A percentile compares a stretch with the other conserved stretches of the same genome.
Conservation (phyloP, 176 grass and related monocot genomes). For the Metroxylon sagu region DNA sequence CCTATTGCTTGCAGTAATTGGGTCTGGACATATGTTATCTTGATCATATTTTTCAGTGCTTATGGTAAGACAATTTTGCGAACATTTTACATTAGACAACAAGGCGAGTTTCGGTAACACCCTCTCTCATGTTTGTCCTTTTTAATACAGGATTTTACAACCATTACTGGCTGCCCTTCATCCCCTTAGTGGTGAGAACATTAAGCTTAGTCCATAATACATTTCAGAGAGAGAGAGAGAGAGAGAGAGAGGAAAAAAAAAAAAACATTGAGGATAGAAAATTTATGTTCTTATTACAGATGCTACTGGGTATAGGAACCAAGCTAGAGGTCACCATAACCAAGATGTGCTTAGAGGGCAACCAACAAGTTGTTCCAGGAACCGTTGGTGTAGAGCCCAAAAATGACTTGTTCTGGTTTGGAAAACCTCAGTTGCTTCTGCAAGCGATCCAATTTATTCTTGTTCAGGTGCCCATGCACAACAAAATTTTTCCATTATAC, state of each 20-base stretch:
- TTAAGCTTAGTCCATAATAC: no score
- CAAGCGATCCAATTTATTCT: constrained; percentile 12
- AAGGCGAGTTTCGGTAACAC: no score
- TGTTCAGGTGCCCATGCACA: not conserved
- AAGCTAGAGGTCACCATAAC: constrained; percentile 13
- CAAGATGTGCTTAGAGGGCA: constrained; percentile 7
- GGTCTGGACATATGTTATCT: constrained; percentile 4
- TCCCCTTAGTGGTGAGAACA: constrained; percentile 2
- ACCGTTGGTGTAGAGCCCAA: not conserved
- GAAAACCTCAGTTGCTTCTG: constrained; percentile 3
- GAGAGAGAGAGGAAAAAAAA: not conserved
- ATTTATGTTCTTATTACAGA: not conserved
- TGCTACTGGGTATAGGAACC: constrained; percentile 10
- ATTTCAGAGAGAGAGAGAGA: no score
- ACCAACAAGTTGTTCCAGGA: constrained; percentile 8
- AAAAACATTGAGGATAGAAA: not conserved
- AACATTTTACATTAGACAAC: no score
- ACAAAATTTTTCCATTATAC: no score
- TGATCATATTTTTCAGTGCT: constrained; percentile 12
- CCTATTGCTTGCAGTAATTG: not conserved
- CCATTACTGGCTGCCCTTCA: constrained; percentile 12
- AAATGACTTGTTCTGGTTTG: constrained; percentile 7
- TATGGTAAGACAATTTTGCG: not conserved
- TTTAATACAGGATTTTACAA: not conserved
- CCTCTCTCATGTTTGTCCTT: not conserved